These are phyloP conservation scores for Kwoniella bestiolae DNA, from an alignment of 768 basidiomycete genomes.

Conservation along the genomic window DNA sequence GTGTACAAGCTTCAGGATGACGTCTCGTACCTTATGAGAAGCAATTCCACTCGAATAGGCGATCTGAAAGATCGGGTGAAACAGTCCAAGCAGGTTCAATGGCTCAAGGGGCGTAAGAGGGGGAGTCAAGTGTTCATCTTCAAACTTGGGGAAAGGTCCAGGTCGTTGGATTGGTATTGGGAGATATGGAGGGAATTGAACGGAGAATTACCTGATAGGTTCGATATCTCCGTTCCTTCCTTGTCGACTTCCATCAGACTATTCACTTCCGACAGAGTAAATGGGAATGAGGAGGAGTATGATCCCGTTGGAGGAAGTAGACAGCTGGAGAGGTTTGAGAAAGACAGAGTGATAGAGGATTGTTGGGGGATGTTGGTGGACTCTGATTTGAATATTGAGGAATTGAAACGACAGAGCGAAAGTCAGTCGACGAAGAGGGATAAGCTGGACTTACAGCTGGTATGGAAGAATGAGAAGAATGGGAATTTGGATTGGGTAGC, in stretches of 20 bases:
- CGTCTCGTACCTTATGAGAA: slow-evolving; percentile 25
- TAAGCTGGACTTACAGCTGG: slow-evolving; percentile 65
- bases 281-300: slow-evolving; percentile 54
- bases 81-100: slow-evolving; percentile 58
- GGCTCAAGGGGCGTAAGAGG: slow-evolving; percentile 63
- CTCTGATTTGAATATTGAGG: slow-evolving; percentile 66
- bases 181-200: slow-evolving; percentile 78
- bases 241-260: slow-evolving; percentile 72
- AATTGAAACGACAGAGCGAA: slow-evolving; percentile 63
- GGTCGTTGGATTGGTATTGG: slow-evolving; percentile 90
- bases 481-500: slow-evolving; percentile 86
- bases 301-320: slow-evolving; percentile 53
- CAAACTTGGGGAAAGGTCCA: slow-evolving; percentile 74
- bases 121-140: slow-evolving; percentile 88
- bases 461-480: slow-evolving; percentile 68
- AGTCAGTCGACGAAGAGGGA: slow-evolving; percentile 59
- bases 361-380: slow-evolving; percentile 66
- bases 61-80: slow-evolving; percentile 35
- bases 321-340: slow-evolving; percentile 63
- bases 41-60: slow-evolving; percentile 46
- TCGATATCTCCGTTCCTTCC: slow-evolving; percentile 74
- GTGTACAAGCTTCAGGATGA: slow-evolving; percentile 34
- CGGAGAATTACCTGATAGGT: slow-evolving; percentile 68
- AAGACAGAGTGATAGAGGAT: slow-evolving; percentile 67
- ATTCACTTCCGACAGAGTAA: slow-evolving; percentile 68